phyloP scores from a whole-genome alignment of 2,329 filamentous ascomycete genomes.

The Claviceps maximensis region DNA sequence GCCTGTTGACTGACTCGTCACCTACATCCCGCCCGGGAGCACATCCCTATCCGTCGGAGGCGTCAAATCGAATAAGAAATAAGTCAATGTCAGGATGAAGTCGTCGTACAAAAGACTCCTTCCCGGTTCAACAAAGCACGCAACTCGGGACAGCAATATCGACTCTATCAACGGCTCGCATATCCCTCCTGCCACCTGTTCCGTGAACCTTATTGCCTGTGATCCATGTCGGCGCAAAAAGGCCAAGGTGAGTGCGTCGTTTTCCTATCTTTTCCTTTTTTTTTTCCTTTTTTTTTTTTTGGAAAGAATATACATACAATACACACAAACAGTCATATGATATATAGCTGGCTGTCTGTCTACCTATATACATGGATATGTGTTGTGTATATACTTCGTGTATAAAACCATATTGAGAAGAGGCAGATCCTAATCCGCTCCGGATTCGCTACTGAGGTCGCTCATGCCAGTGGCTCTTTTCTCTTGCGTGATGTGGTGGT shows the following conservation, averaged over 20 bases:
- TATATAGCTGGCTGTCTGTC: too few relatives aligned
- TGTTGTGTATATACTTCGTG: neutral
- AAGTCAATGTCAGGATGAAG: neutral
- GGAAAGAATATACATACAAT: neutral
- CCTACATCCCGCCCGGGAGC: neutral
- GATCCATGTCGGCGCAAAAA: slow-evolving; percentile 2
- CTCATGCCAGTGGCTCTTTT: neutral
- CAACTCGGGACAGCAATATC: neutral
- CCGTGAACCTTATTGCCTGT: slow-evolving; percentile 1
- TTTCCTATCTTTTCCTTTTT: neutral
- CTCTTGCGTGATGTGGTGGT: neutral
- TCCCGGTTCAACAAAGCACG: slow-evolving; percentile 1
- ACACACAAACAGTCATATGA: neutral
- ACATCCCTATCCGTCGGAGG: neutral
- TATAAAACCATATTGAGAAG: neutral
- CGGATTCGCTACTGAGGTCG: neutral
- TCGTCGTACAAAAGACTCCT: neutral
- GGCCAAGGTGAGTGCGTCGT: neutral
- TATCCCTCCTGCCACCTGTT: neutral
- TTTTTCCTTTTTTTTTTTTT: neutral
- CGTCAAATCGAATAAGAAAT: neutral
- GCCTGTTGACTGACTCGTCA: neutral
- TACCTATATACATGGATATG: neutral
- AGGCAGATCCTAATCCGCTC: neutral
- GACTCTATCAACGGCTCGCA: neutral